Conservation (phyloP, 192 early-diverging fungal genomes). For the Linnemannia hyalina region DNA sequence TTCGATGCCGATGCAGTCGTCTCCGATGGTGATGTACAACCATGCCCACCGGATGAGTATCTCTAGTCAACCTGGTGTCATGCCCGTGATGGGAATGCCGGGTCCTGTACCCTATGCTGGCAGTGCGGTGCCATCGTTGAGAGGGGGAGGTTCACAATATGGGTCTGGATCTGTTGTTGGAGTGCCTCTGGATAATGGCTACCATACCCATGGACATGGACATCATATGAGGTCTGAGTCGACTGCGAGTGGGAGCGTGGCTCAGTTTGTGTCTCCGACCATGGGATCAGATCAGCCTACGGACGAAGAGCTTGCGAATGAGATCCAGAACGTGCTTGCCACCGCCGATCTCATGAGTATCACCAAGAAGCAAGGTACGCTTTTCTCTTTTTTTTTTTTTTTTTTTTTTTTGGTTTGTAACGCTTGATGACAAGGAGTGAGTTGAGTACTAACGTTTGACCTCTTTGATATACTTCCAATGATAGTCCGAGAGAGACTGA, state of each 20-base stretch:
- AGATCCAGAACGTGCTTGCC: slow-evolving; percentile 84
- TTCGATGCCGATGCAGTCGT: not conserved
- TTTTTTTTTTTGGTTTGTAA: not conserved
- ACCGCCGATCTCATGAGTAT: slow-evolving; percentile 97
- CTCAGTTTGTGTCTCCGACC: not conserved
- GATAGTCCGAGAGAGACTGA: slow-evolving; percentile 90
- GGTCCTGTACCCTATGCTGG: slow-evolving; percentile 6
- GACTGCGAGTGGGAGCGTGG: slow-evolving; percentile 15
- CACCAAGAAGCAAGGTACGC: slow-evolving; percentile 92
- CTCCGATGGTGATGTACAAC: slow-evolving; percentile 12
- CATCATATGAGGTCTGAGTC: slow-evolving; percentile 20
- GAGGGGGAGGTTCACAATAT: slow-evolving; percentile 28
- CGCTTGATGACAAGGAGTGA: too few species aligned
- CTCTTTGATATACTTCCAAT: slow-evolving; percentile 18
- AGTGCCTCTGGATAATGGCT: slow-evolving; percentile 16
- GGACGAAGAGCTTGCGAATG: slow-evolving; percentile 76
- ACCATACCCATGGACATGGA: slow-evolving; percentile 27
- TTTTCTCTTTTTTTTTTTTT: not conserved
- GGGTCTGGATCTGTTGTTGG: slow-evolving; percentile 37
- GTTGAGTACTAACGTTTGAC: not conserved
- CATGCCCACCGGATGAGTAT: slow-evolving; percentile 13
- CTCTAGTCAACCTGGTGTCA: not conserved
- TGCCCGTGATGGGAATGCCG: not conserved
- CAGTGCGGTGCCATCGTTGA: slow-evolving; percentile 4
- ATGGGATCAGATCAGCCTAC: slow-evolving; percentile 60